A percentile compares a stretch with the other conserved stretches of the same genome.
Evolutionary conservation across 2,329 filamentous ascomycete genomes (phyloP).

Genomic region (Ophiostoma ulmi): DNA sequence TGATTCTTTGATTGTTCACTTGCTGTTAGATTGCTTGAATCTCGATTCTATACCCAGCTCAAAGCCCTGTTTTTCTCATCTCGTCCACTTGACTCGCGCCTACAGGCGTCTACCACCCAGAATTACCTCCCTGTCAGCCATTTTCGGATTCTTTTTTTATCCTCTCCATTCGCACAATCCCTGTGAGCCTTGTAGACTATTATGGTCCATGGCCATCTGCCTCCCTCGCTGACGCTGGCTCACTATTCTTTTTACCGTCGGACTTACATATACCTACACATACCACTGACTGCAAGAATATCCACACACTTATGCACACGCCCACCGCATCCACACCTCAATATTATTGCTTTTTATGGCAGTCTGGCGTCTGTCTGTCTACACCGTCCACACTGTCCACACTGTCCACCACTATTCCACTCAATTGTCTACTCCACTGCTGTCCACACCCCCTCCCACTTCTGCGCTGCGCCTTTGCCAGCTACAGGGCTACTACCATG

Average conservation of each 20-base stretch:
- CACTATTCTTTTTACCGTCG: not conserved
- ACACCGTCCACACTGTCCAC: not conserved
- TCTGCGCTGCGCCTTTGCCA: conserved; percentile 15
- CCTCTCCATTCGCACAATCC: conserved; percentile 5
- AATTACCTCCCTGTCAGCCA: conserved; percentile 3
- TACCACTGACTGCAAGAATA: not conserved
- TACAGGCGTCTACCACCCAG: not conserved
- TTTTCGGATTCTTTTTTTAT: not conserved
- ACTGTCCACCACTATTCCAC: conserved; percentile 6
- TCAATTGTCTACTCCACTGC: not conserved
- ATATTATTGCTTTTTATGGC: not conserved
- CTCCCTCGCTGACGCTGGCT: conserved; percentile 13
- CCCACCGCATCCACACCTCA: conserved; percentile 20
- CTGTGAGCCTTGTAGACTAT: conserved; percentile 22
- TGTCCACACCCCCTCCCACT: conserved; percentile 9
- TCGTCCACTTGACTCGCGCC: too few species aligned
- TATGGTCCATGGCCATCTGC: not conserved
- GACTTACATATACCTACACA: not conserved
- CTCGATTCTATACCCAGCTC: too few species aligned
- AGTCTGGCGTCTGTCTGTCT: not conserved
- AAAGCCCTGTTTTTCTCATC: too few species aligned
- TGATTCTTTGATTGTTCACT: too few species aligned
- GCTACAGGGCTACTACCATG: conserved; percentile 27
- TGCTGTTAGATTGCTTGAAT: too few species aligned
- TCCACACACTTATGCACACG: conserved; percentile 23